Conservation (phyloP, 1,284 basidiomycete species). For the Ceratobasidium sp. region DNA sequence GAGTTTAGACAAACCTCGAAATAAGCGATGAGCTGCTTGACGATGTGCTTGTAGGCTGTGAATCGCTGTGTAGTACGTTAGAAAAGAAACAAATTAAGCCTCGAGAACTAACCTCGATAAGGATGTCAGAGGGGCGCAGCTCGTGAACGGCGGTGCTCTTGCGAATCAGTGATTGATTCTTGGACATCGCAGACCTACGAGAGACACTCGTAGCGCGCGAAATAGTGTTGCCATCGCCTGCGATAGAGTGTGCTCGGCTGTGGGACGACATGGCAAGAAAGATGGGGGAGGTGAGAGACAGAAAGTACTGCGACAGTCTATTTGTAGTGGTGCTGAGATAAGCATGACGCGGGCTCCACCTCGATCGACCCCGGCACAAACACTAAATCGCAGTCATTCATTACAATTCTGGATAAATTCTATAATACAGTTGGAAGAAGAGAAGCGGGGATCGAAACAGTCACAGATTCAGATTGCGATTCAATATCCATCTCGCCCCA, state of each 20-base stretch:
- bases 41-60: slow-evolving; percentile 93
- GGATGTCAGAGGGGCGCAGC: slow-evolving; percentile 93
- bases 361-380: slow-evolving; percentile 14
- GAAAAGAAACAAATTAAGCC: background rate
- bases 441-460: background rate
- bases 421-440: slow-evolving; percentile 38
- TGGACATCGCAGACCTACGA: slow-evolving; percentile 74
- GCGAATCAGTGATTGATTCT: slow-evolving; percentile 88
- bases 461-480: slow-evolving; percentile 3
- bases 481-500: slow-evolving; percentile 4
- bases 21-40: slow-evolving; percentile 91
- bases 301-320: background rate
- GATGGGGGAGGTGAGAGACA: background rate
- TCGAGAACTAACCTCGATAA: slow-evolving; percentile 79
- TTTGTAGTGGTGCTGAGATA: slow-evolving; percentile 4
- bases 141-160: slow-evolving; percentile 92
- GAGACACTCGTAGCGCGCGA: slow-evolving; percentile 81
- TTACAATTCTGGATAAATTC: slow-evolving; percentile 39
- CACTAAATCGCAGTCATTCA: slow-evolving; percentile 2
- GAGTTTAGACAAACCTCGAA: slow-evolving; percentile 69
- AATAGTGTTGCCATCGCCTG: slow-evolving; percentile 42
- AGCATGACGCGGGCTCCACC: slow-evolving; percentile 14
- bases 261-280: slow-evolving; percentile 35
- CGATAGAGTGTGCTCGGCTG: slow-evolving; percentile 37
- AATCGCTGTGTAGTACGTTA: slow-evolving; percentile 59